Percentiles rank a stretch among this genome's conserved stretches.
These are phyloP conservation scores for Fusarium nisikadoi DNA, from an alignment of 2,329 filamentous ascomycete species.

Conservation along the genomic window DNA sequence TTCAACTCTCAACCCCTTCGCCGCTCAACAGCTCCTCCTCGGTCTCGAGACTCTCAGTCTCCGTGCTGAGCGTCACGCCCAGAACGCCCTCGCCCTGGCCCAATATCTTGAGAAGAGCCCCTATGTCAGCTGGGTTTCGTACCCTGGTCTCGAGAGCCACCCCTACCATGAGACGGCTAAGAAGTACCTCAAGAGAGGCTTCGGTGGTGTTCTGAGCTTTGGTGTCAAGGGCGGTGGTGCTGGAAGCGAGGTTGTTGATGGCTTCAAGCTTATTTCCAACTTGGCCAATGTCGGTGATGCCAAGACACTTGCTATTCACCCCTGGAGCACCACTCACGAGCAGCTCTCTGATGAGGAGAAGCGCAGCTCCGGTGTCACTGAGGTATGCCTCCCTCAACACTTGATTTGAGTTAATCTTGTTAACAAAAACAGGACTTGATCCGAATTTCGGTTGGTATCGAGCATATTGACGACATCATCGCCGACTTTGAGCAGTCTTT, in stretches of 20 bases:
- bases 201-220: slow-evolving; percentile 91
- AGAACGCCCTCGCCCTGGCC: slow-evolving; percentile 83
- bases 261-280: slow-evolving; percentile 95
- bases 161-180: slow-evolving; percentile 82
- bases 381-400: slow-evolving; percentile 57
- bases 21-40: slow-evolving; percentile 88
- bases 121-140: slow-evolving; percentile 92
- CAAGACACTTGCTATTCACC: slow-evolving; percentile 94
- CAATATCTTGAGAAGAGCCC: slow-evolving; percentile 84
- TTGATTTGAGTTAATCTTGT: not conserved
- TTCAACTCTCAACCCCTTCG: slow-evolving; percentile 86
- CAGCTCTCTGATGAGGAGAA: slow-evolving; percentile 88
- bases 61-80: slow-evolving; percentile 85
- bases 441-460: slow-evolving; percentile 92
- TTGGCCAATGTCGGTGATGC: slow-evolving; percentile 95
- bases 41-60: slow-evolving; percentile 91
- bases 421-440: slow-evolving; percentile 75
- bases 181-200: slow-evolving; percentile 86
- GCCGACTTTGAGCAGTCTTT: slow-evolving; percentile 95
- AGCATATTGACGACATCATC: slow-evolving; percentile 98
- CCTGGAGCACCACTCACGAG: slow-evolving; percentile 95
- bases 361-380: slow-evolving; percentile 81
- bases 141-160: slow-evolving; percentile 88
- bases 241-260: slow-evolving; percentile 91
- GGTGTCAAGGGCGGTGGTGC: slow-evolving; percentile 88